Evolutionary conservation across 2,329 filamentous ascomycete genomes (phyloP), one percentile per base, ranked within the genome.

Genomic region (Neofusicoccum parvum): DNA sequence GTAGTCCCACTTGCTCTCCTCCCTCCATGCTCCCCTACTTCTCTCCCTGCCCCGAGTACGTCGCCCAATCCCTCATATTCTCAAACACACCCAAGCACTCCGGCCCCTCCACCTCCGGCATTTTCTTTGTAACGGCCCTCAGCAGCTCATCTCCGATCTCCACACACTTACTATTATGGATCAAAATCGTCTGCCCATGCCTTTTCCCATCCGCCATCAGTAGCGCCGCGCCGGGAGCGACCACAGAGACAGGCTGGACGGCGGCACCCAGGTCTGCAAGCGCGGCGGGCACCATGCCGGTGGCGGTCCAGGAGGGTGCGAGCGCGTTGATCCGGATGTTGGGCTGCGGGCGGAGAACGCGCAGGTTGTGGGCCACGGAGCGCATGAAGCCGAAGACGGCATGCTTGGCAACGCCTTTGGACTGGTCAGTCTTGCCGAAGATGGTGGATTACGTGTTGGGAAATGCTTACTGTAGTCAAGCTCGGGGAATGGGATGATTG

Each of bases 241-340:
- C 71, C 0, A 72, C 70, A 45, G 75, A 72, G 0, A 74, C 49
- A 0, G 77, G 67, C 72, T 88, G 86, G 0, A 3, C 69, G 63
- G 54, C 75, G 73, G 23, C 70, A 64, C 23, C 54, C 65, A 12
- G 59, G 66, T 41, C 70, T 70, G 6, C 76, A 15, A 73, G 17
- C 1, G 43, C 62, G 2, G 43, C 46, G 7, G 69, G 68, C 0
- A 76, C 51, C 32, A 77, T 72, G 15, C 66, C 67, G 0, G 74
- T 76, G 17, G 68, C 70, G 4, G 75, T 76, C 74, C 74, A 77
- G 9, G 67, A 69, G 1, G 75, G 75, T 0, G 73, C 73, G 34
- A 76, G 68, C 39, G 72, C 71, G 63, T 77, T 76, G 67, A 76
- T 72, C 43, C 74, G 74, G 65, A 76, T 72, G n/a, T 66, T 67